Conservation (phyloP, 23 red algal genomes). For the Gracilariopsis chorda region DNA sequence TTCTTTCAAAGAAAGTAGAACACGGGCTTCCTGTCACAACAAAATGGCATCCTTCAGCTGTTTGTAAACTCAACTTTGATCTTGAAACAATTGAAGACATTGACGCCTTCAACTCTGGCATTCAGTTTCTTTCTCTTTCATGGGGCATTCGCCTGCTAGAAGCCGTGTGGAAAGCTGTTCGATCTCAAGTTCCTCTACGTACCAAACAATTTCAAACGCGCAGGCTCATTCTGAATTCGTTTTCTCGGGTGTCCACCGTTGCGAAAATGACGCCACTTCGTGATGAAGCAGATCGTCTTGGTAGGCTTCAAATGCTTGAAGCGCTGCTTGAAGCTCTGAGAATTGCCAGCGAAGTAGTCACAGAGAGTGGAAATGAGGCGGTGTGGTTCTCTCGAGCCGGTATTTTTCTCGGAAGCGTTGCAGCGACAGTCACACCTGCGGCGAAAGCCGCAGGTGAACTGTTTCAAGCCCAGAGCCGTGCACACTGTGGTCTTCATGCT, state of each 20-base stretch:
- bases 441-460: slow-evolving; percentile 48
- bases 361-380: slow-evolving; percentile 9
- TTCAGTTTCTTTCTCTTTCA: not conserved
- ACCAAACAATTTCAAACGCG: not conserved
- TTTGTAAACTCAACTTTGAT: slow-evolving; percentile 14
- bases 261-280: not conserved
- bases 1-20: not conserved
- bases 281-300: not conserved
- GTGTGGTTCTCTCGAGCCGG: slow-evolving; percentile 19
- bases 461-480: slow-evolving; percentile 32
- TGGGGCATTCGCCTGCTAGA: not conserved
- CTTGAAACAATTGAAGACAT: not conserved
- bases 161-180: not conserved
- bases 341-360: slow-evolving; percentile 22
- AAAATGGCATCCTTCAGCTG: slow-evolving; percentile 12
- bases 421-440: slow-evolving; percentile 31
- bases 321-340: slow-evolving; percentile 1
- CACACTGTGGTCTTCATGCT: slow-evolving; percentile 8
- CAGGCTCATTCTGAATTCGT: not conserved
- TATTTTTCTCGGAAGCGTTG: not conserved
- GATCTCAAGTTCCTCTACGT: not conserved
- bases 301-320: slow-evolving; percentile 7
- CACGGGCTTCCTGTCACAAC: not conserved
- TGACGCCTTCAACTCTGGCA: not conserved
- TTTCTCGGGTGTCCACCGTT: not conserved